Base-by-base conservation (phyloP, 805 yeast species). In the Candida nemodendra region DNA sequence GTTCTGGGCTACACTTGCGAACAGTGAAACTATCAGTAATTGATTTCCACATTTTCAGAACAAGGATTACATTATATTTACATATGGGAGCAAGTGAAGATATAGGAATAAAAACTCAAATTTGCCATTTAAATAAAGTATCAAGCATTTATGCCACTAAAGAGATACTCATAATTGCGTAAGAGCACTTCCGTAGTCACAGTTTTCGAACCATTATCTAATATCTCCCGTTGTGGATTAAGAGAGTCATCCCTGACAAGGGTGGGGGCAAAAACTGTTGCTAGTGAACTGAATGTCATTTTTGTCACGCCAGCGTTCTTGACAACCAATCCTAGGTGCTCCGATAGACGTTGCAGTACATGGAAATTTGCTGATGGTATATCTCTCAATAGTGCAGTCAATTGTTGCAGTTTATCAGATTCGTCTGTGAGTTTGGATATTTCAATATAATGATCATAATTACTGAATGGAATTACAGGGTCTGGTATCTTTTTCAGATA, bases 251-350 rank as follows among this genome's bases (percentile, higher is more conserved):
- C 95, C 32, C 95, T 72, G 0, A 89, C 82, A 30, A 93, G 64
- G 6, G 96, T 88, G 3, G 99, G 98, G 1, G 96, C 95, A 69
- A 93, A 93, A 6, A 91, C 96, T 30, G 93, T 87, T 0, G 96
- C 81, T 36, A 93, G 64, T 53, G 93, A 89, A 60, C 80, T 80
- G 50, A 75, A 68, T 28, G 76, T 85, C 99, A 93, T 93, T 59
- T 90, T 72, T 57, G 90, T 93, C 30, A 62, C 56, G 9, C 60
- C 61, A 30, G 77, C 69, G 56, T 71, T 68, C 18, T 66, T 59
- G 27, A 78, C 76, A 22, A 93, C 81, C 38, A 66, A 62, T 31
- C 69, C 62, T 47, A 93, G 67, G 66, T 93, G 99, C 30, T 65
- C 65, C 34, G 84, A 66, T 27, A 93, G 64, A 29, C 65, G 48